A percentile compares a stretch with the other conserved stretches of the same genome.
These are phyloP conservation scores for Lactarius hatsudake DNA, from an alignment of 768 basidiomycete genomes.

Conservation along the genomic window DNA sequence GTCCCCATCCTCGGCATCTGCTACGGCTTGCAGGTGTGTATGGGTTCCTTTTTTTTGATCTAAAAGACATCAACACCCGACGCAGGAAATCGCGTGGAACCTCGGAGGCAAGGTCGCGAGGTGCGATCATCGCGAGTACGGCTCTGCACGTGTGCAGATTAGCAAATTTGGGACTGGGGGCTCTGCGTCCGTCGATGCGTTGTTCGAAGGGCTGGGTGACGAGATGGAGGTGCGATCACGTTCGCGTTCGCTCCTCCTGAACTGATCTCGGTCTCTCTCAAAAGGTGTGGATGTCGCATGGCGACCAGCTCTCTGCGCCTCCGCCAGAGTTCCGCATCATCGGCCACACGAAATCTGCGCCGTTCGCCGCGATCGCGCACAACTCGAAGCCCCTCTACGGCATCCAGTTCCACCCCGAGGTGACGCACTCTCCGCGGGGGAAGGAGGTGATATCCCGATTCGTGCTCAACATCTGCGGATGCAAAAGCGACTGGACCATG, in stretches of 20 bases:
- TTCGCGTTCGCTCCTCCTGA: too few relatives aligned
- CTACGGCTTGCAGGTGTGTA: slow-evolving; percentile 84
- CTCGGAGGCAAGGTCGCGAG: slow-evolving; percentile 80
- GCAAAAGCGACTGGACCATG: slow-evolving; percentile 90
- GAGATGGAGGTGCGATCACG: slow-evolving; percentile 70
- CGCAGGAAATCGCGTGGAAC: slow-evolving; percentile 89
- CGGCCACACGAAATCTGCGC: slow-evolving; percentile 81
- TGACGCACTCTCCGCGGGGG: slow-evolving; percentile 89
- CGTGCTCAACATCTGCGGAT: slow-evolving; percentile 79
- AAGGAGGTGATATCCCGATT: slow-evolving; percentile 88
- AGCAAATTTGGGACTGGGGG: slow-evolving; percentile 53
- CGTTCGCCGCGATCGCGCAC: slow-evolving; percentile 92
- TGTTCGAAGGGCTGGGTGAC: slow-evolving; percentile 86
- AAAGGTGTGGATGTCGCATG: slow-evolving; percentile 99
- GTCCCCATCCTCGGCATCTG: slow-evolving; percentile 96
- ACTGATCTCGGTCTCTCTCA: not conserved
- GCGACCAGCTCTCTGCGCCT: slow-evolving; percentile 82
- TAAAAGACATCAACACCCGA: not conserved
- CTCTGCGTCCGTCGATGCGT: slow-evolving; percentile 54
- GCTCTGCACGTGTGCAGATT: slow-evolving; percentile 80
- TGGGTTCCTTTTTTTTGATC: too few relatives aligned
- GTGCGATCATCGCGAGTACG: slow-evolving; percentile 93
- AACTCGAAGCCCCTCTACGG: slow-evolving; percentile 86
- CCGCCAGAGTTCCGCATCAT: slow-evolving; percentile 86
- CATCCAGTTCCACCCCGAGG: slow-evolving; percentile 98